phyloP scores from a whole-genome alignment of 2,329 filamentous ascomycete genomes.

The Cordyceps sp. region DNA sequence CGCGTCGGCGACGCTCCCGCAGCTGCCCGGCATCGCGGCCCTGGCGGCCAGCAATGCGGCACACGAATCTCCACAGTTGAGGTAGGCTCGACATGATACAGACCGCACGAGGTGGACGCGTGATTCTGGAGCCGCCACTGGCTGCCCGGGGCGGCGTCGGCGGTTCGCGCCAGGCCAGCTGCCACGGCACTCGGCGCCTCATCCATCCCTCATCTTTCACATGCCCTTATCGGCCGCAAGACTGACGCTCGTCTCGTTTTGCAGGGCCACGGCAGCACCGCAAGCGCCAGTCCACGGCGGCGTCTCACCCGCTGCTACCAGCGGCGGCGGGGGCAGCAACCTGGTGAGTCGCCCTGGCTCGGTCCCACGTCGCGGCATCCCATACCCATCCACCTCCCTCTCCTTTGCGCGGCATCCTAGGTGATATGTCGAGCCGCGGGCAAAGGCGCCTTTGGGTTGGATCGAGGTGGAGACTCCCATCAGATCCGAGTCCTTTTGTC shows the following conservation, averaged over 20 bases:
- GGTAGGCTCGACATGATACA: conserved; percentile 24
- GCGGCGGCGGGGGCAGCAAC: conserved; percentile 20
- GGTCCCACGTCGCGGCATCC: neutral
- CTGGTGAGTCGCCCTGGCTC: conserved; percentile 16
- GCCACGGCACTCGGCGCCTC: too few relatives aligned
- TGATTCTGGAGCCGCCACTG: too few relatives aligned
- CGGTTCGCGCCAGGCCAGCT: neutral
- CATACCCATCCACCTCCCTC: neutral
- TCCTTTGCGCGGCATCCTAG: too few relatives aligned
- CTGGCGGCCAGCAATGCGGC: conserved; percentile 24
- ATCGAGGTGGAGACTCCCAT: neutral
- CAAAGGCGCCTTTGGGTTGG: too few relatives aligned
- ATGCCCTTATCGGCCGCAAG: too few relatives aligned
- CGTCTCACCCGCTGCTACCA: conserved; percentile 22
- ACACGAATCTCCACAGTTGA: conserved; percentile 25
- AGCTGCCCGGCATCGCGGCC: conserved; percentile 28
- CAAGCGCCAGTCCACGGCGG: conserved; percentile 11
- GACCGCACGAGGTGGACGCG: too few relatives aligned
- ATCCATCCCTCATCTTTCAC: too few relatives aligned
- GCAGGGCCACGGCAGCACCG: conserved; percentile 5
- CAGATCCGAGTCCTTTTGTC: neutral
- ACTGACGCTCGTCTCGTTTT: conserved; percentile 3
- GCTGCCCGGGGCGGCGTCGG: too few relatives aligned
- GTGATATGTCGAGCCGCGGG: neutral
- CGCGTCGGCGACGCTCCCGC: conserved; percentile 21